These are phyloP conservation scores for Aspergillus panamensis DNA, from an alignment of 495 filamentous ascomycete genomes.

Conservation along the genomic window DNA sequence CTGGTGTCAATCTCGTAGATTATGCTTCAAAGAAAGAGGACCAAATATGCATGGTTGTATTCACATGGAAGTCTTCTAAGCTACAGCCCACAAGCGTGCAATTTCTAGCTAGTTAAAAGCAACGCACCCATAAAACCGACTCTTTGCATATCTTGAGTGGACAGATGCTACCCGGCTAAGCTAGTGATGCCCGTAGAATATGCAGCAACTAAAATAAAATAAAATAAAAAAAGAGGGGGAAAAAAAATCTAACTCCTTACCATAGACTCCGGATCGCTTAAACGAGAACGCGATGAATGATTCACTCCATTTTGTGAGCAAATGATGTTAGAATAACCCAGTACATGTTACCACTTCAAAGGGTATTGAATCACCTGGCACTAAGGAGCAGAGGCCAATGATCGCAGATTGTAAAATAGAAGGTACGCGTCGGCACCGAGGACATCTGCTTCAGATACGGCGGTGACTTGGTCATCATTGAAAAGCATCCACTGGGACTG, in stretches of 20 bases:
- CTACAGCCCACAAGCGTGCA: not conserved
- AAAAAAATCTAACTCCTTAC: constrained; percentile 3
- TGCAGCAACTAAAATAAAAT: not conserved
- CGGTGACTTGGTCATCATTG: constrained; percentile 85
- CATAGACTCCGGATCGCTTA: constrained; percentile 11
- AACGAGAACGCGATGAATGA: constrained; percentile 6
- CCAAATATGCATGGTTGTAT: not conserved
- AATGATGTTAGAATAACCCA: not conserved
- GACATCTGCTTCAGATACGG: constrained; percentile 74
- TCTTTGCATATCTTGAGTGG: not conserved
- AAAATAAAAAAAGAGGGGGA: not conserved
- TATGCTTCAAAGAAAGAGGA: too few species aligned
- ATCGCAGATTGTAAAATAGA: constrained; percentile 77
- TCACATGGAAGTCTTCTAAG: not conserved
- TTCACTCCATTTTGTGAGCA: not conserved
- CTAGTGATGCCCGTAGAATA: not conserved
- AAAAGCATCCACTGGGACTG: constrained; percentile 75
- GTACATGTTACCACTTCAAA: not conserved
- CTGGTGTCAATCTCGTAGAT: too few species aligned
- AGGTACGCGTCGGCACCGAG: constrained; percentile 79
- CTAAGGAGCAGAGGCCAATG: constrained; percentile 34
- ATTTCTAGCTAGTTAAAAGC: not conserved
- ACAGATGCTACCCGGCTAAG: not conserved
- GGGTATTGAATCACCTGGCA: not conserved
- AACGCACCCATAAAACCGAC: not conserved